Evolutionary conservation across 1,284 basidiomycete species (phyloP).

Genomic region (Inonotus hispidus): DNA sequence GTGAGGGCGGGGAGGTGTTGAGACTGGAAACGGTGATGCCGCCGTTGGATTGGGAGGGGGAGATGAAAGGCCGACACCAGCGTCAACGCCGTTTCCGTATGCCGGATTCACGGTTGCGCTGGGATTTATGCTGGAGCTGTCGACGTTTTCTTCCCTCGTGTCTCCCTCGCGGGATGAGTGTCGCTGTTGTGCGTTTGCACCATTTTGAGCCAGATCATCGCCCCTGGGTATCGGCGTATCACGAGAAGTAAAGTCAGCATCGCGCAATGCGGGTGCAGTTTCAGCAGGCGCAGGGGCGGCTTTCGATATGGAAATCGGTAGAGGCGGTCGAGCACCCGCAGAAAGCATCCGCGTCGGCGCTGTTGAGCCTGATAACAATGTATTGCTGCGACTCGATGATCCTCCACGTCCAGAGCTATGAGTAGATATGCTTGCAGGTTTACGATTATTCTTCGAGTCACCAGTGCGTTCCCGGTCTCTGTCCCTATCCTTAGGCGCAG

Average conservation of each 20-base stretch:
- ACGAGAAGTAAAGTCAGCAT: conserved; percentile 71
- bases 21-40: conserved; percentile 41
- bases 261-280: conserved; percentile 70
- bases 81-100: conserved; percentile 6
- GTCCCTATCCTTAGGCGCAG: conserved; percentile 13
- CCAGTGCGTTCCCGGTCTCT: conserved; percentile 10
- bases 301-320: conserved; percentile 56
- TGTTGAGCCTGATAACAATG: conserved; percentile 49
- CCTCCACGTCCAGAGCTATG: conserved; percentile 21
- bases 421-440: background rate
- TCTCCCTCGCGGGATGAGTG: background rate
- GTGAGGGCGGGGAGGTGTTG: conserved; percentile 42
- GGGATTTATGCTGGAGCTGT: background rate
- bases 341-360: conserved; percentile 44
- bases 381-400: conserved; percentile 27
- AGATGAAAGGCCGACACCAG: background rate
- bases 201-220: background rate
- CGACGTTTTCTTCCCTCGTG: background rate
- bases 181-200: background rate
- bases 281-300: conserved; percentile 69
- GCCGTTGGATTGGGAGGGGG: conserved; percentile 14
- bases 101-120: conserved; percentile 19
- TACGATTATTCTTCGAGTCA: conserved; percentile 18
- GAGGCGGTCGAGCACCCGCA: conserved; percentile 48
- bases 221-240: conserved; percentile 32